Evolutionary conservation across 169 alveolate species (phyloP), one percentile per base, ranked within the genome.

Genomic region (Plasmodium vivax): DNA sequence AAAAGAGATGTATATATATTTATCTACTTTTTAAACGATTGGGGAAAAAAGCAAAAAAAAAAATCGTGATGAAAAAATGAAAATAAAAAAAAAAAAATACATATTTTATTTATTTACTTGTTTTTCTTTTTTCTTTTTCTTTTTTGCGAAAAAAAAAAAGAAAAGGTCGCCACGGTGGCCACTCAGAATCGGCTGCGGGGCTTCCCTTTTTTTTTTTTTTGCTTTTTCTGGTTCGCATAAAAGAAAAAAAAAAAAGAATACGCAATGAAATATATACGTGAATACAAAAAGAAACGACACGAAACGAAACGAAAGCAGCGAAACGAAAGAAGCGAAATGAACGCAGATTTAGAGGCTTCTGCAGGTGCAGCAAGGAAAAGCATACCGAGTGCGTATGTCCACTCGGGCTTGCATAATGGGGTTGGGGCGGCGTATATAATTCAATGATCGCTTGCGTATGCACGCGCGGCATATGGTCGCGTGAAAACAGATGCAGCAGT

Each of bases 61-160:
- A 36, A 75, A 19, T 73, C 43, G 19, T 73, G 3, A 19, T 19
- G 19, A 73, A n/a, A 73, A 23, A 75, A n/a, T 30, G 32, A 5
- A 36, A 34, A 75, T 30, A 36, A 16, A 36, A 27, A 36, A 62
- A 19, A 62, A 62, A n/a, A 19, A 27, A 14, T 10, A 45, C 16
- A 45, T 45, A 45, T 45, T 45, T 45, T 9, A 10, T 45, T 45
- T 45, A 45, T 45, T 45, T 45, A 45, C 56, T 62, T 62, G 27
- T 19, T 62, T 62, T 19, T 3, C 2, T 58, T n/a, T 58, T 58
- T 58, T 58, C 32, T 58, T 62, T 62, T 62, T 56, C 56, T 81
- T 54, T n/a, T 36, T 19, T 82, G 14, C 51, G 19, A 10, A 82
- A 82, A 82, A 82, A n/a, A 51, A 30, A 82, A 82, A 82, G 32